These are phyloP conservation scores for Penicillium sp. DNA, from an alignment of 2,329 filamentous ascomycete genomes.

Conservation along the genomic window DNA sequence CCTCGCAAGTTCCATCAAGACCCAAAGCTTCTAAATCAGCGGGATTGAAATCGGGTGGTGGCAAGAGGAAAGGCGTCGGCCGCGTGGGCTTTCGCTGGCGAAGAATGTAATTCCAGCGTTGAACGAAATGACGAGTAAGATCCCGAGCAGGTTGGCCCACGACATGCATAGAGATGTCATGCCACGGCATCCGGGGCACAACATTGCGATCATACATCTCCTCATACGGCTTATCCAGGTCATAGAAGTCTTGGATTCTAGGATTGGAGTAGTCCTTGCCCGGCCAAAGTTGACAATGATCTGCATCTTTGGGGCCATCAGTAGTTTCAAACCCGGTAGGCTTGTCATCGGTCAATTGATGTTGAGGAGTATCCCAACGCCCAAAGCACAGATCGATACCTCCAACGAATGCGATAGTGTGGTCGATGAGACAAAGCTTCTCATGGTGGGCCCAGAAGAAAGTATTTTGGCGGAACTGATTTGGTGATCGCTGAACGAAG, in stretches of 20 bases:
- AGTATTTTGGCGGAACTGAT: conserved; percentile 96
- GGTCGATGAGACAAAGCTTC: conserved; percentile 93
- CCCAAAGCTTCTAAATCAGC: conserved; percentile 80
- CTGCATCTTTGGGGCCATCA: conserved; percentile 68
- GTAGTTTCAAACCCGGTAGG: conserved; percentile 82
- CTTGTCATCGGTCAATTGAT: conserved; percentile 83
- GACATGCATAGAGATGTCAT: conserved; percentile 95
- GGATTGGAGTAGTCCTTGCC: conserved; percentile 98
- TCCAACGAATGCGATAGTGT: conserved; percentile 88
- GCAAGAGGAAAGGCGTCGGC: conserved; percentile 84
- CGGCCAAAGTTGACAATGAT: conserved; percentile 91
- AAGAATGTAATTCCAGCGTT: conserved; percentile 94
- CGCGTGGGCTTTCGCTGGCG: conserved; percentile 86
- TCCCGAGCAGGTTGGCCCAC: conserved; percentile 92
- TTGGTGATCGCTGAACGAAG: conserved; percentile 89
- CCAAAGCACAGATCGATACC: conserved; percentile 96
- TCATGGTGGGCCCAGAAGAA: conserved; percentile 99
- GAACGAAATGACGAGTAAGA: conserved; percentile 88
- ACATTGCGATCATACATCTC: conserved; percentile 95
- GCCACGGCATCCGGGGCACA: conserved; percentile 93
- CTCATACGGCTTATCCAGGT: conserved; percentile 85
- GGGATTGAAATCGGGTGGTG: conserved; percentile 80
- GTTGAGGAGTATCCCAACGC: conserved; percentile 92
- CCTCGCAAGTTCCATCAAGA: conserved; percentile 85
- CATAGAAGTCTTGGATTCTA: conserved; percentile 87